phyloP scores from a whole-genome alignment of 106 monocot genomes.

The Iris macrosiphon region DNA sequence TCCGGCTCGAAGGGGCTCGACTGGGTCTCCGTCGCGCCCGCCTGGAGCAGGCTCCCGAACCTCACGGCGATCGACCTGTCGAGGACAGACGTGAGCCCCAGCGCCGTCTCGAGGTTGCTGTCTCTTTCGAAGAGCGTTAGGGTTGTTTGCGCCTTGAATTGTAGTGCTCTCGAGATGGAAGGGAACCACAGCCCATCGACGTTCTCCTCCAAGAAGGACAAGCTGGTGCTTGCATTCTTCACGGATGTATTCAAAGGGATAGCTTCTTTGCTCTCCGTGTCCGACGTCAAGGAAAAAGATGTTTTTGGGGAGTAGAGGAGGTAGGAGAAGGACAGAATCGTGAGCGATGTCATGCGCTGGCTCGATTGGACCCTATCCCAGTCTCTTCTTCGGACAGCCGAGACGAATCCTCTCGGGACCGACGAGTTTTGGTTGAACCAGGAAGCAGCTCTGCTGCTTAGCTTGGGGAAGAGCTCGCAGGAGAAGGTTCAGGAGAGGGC shows the following conservation, averaged over 20 bases:
- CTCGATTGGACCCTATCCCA: constrained; percentile 86
- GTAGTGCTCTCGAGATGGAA: constrained; percentile 47
- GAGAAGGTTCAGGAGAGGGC: constrained; percentile 95
- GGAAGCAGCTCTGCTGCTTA: constrained; percentile 57
- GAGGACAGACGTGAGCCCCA: constrained; percentile 60
- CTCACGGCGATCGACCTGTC: constrained; percentile 75
- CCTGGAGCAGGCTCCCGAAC: constrained; percentile 24
- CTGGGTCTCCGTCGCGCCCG: constrained; percentile 15
- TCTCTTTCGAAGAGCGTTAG: constrained; percentile 58
- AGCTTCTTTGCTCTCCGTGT: constrained; percentile 29
- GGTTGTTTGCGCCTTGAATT: constrained; percentile 68
- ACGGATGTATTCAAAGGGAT: constrained; percentile 64
- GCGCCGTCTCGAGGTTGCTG: constrained; percentile 40
- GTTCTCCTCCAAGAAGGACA: constrained; percentile 39
- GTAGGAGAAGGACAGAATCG: constrained; percentile 30
- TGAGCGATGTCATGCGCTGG: constrained; percentile 68
- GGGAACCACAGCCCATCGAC: constrained; percentile 19
- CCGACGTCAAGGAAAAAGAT: constrained; percentile 12
- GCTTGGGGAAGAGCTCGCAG: constrained; percentile 61
- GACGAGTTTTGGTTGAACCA: constrained; percentile 84
- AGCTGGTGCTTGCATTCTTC: constrained; percentile 45
- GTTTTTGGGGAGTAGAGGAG: constrained; percentile 40
- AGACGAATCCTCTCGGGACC: constrained; percentile 49
- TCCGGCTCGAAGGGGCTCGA: constrained; percentile 15
- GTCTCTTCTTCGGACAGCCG: constrained; percentile 63